Evolutionary conservation across 2,329 filamentous ascomycete genomes (phyloP).

Genomic region (Arthrobotrys entomopaga): DNA sequence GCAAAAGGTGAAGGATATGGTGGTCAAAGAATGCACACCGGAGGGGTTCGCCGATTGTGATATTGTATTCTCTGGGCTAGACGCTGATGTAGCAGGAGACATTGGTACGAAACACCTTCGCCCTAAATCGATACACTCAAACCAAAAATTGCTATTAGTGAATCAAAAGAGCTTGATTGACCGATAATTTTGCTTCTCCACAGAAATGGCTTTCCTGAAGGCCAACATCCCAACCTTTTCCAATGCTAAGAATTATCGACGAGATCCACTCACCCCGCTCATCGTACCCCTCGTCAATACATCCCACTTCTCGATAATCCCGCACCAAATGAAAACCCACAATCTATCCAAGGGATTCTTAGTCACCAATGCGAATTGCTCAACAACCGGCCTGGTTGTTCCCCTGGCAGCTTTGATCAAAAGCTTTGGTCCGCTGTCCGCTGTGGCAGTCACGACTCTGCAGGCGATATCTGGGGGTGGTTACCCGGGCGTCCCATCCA

Average conservation of each 20-base stretch:
- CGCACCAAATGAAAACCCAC: constrained; percentile 82
- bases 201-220: constrained; percentile 90
- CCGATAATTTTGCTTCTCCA: not conserved
- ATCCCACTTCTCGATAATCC: constrained; percentile 83
- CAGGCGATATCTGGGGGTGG: constrained; percentile 94
- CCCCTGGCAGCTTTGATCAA: constrained; percentile 90
- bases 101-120: constrained; percentile 71
- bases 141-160: not conserved
- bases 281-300: constrained; percentile 97
- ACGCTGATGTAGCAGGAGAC: constrained; percentile 90
- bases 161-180: not conserved
- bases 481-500: constrained; percentile 86
- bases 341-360: constrained; percentile 84
- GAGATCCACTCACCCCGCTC: constrained; percentile 87
- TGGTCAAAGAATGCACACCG: constrained; percentile 85
- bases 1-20: constrained; percentile 76
- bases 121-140: not conserved
- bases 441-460: constrained; percentile 84
- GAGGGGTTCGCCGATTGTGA: constrained; percentile 89
- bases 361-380: constrained; percentile 98
- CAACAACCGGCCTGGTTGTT: constrained; percentile 94
- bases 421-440: constrained; percentile 83
- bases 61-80: constrained; percentile 89
- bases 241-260: constrained; percentile 97
- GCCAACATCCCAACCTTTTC: constrained; percentile 92